Conservation (phyloP, 805 yeast species). For the Candida koratica region DNA sequence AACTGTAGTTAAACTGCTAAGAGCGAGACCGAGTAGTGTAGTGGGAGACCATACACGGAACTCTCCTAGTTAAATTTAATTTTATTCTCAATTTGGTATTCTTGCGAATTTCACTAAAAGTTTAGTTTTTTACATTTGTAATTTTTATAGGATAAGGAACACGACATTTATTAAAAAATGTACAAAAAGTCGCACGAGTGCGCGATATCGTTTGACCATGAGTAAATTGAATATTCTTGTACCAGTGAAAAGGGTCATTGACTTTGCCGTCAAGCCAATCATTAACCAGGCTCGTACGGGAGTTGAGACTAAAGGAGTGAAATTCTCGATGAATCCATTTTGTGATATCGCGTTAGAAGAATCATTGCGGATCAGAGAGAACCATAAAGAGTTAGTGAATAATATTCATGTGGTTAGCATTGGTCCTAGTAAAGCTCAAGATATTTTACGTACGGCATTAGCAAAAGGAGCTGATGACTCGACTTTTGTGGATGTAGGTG, state of each 20-base stretch:
- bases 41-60: too few relatives aligned
- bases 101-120: too few relatives aligned
- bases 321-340: slow-evolving; percentile 92
- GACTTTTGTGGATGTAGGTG: slow-evolving; percentile 75
- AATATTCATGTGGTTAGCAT: slow-evolving; percentile 86
- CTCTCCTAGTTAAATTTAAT: too few relatives aligned
- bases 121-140: too few relatives aligned
- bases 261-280: slow-evolving; percentile 89
- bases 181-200: too few relatives aligned
- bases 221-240: slow-evolving; percentile 69
- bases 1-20: too few relatives aligned
- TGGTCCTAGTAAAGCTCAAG: slow-evolving; percentile 85
- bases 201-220: too few relatives aligned
- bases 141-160: too few relatives aligned
- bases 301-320: slow-evolving; percentile 82
- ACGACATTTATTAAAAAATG: too few relatives aligned
- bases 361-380: slow-evolving; percentile 73
- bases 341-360: slow-evolving; percentile 98
- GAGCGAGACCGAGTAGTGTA: too few relatives aligned
- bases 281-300: slow-evolving; percentile 83
- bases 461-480: slow-evolving; percentile 94
- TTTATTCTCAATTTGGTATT: too few relatives aligned
- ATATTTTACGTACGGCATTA: slow-evolving; percentile 79
- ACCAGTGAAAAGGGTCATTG: slow-evolving; percentile 93
- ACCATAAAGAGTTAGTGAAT: slow-evolving; percentile 64